phyloP scores from a whole-genome alignment of 1,139 yeast species.

The Candida anutae region DNA sequence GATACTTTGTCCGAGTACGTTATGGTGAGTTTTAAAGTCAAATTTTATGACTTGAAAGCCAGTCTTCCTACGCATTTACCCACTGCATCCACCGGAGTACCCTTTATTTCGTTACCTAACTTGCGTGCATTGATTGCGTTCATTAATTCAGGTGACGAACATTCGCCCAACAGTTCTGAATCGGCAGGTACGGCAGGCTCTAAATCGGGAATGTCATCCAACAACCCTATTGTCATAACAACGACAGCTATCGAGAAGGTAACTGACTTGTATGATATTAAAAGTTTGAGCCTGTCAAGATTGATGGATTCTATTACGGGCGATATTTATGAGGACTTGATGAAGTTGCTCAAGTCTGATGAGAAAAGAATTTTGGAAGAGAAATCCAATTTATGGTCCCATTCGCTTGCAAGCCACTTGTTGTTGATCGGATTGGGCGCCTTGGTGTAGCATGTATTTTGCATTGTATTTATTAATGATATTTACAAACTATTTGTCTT shows the following conservation, averaged over 20 bases:
- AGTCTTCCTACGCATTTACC: conserved; percentile 48
- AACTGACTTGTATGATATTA: conserved; percentile 42
- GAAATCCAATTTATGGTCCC: conserved; percentile 51
- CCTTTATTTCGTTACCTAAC: conserved; percentile 52
- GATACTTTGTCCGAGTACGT: conserved; percentile 38
- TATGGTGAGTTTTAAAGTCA: conserved; percentile 56
- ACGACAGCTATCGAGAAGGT: conserved; percentile 57
- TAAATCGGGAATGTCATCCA: conserved; percentile 1
- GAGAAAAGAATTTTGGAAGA: conserved; percentile 36
- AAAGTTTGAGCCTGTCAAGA: conserved; percentile 40
- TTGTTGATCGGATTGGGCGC: conserved; percentile 51
- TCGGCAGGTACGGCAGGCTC: conserved; percentile 2
- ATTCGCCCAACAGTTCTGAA: conserved; percentile 1
- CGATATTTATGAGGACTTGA: conserved; percentile 51
- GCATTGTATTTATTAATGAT: conserved; percentile 1
- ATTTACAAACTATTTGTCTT: conserved; percentile 2
- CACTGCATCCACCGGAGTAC: conserved; percentile 42
- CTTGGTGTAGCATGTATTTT: not conserved
- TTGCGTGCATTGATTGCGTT: conserved; percentile 53
- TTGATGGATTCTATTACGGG: conserved; percentile 48
- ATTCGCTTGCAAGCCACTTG: conserved; percentile 52
- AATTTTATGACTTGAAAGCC: conserved; percentile 56
- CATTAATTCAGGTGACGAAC: conserved; percentile 36
- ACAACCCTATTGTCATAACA: conserved; percentile 31
- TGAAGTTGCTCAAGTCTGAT: conserved; percentile 45